Evolutionary conservation across 805 yeast species (phyloP), one percentile per base, ranked within the genome.

Genomic region (Yamadazyma endophytica): DNA sequence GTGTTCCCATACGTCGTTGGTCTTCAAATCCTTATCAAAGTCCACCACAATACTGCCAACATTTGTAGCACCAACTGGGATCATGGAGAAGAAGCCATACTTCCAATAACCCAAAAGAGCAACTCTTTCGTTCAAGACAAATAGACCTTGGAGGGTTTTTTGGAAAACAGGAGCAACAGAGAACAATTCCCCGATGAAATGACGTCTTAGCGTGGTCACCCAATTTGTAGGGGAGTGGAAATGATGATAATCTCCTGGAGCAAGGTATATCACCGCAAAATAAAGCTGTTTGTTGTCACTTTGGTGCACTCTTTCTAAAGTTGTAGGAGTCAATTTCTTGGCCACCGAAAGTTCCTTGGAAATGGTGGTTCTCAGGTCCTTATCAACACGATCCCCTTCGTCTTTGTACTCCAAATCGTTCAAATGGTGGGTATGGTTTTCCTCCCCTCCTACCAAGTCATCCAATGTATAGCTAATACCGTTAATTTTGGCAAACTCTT

Each of bases 61-160:
- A 60, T 92, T 92, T 2, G 98, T 92, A 15, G 99, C 99, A 9
- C 99, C 99, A 9, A 92, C 98, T 0, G 99, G 97, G 1, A 96
- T 90, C 99, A 92, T 92, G 43, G 94, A 82, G 64, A 92, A 92
- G 49, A 92, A 92, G 0, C 99, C 99, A 54, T 92, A 74, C 53
- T 83, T 85, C 98, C 98, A 92, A 49, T 86, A 79, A 1, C 99
- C 99, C 35, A 92, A 70, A 29, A 92, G 62, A 0, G 98, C 95
- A 3, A 92, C 98, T 47, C 99, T 74, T 61, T 92, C 99, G 54
- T 92, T 92, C 45, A 92, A 64, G 4, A 90, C 85, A 54, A 92
- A 92, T 42, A 92, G 71, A 23, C 92, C 90, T 32, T 82, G 81
- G 36, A 92, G 73, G 15, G 94, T 79, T 42, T 75, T 76, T 61